Percentiles rank a stretch among this genome's conserved stretches.
Conservation (phyloP, 1,139 yeast species). For the Chernovozyma aurita region DNA sequence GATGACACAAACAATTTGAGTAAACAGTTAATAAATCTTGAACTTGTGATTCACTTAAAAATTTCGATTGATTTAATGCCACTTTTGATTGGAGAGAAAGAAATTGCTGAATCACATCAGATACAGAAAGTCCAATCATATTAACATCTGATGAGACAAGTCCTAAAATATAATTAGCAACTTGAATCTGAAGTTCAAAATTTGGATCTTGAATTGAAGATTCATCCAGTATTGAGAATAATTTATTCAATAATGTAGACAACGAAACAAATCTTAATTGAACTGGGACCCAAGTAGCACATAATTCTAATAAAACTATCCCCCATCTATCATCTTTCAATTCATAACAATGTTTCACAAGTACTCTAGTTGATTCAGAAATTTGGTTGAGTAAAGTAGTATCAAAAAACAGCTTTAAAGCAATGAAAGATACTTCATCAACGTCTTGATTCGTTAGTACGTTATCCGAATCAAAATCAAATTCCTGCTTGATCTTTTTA, state of each 20-base stretch:
- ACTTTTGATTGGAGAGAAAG: conserved; percentile 54
- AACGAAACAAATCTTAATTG: conserved; percentile 76
- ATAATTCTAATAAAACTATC: conserved; percentile 53
- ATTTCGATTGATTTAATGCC: conserved; percentile 24
- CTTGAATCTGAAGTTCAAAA: conserved; percentile 39
- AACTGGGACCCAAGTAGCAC: conserved; percentile 82
- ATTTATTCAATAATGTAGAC: conserved; percentile 33
- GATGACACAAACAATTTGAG: conserved; percentile 51
- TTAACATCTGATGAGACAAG: conserved; percentile 75
- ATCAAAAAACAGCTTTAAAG: conserved; percentile 46
- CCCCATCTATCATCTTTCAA: conserved; percentile 43
- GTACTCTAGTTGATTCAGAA: conserved; percentile 40
- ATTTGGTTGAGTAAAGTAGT: conserved; percentile 49
- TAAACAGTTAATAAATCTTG: conserved; percentile 26
- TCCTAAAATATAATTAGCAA: conserved; percentile 56
- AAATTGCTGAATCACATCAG: conserved; percentile 69
- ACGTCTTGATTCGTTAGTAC: conserved; percentile 17
- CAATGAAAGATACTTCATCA: conserved; percentile 35
- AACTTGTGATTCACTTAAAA: conserved; percentile 19
- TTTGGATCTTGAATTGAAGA: conserved; percentile 20
- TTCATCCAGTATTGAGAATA: conserved; percentile 14
- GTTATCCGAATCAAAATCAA: conserved; percentile 23
- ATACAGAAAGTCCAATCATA: conserved; percentile 85
- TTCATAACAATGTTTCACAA: conserved; percentile 32
- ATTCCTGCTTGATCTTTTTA: conserved; percentile 16